Conservation (phyloP, 176 grass and related monocot species). For the Oryza coarctata region DNA sequence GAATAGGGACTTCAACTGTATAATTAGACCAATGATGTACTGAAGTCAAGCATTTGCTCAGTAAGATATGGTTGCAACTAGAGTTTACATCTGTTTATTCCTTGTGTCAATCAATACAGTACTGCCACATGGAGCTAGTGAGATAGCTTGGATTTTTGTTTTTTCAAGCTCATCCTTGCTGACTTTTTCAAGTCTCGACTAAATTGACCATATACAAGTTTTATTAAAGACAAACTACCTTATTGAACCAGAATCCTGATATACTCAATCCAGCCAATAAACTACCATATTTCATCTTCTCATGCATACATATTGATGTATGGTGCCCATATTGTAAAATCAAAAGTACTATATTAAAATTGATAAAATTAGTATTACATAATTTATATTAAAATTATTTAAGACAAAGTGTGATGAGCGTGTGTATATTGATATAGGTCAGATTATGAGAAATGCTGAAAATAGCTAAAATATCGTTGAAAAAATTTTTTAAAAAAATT, state of each 20-base stretch:
- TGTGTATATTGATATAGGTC: no score
- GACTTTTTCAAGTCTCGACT: not conserved
- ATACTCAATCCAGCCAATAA: not conserved
- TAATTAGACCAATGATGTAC: not conserved
- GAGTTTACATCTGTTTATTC: conserved; percentile 9
- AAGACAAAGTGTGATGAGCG: no score
- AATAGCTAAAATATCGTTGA: no score
- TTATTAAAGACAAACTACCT: conserved; percentile 4
- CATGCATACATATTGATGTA: not conserved
- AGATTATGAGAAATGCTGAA: no score
- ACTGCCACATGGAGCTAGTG: not conserved
- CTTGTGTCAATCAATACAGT: conserved; percentile 12
- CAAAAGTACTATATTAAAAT: no score
- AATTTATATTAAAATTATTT: no score
- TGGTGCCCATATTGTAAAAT: no score
- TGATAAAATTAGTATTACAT: no score
- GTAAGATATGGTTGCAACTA: not conserved
- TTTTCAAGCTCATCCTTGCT: not conserved
- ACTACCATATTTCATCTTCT: not conserved
- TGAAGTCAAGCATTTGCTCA: not conserved
- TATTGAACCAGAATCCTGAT: not conserved
- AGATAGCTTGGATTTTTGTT: not conserved
- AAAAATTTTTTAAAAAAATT: no score
- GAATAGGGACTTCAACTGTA: not conserved
- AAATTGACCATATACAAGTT: conserved; percentile 8